Evolutionary conservation across 2,329 filamentous ascomycete species (phyloP).

Genomic region (Rosellinia necatrix): DNA sequence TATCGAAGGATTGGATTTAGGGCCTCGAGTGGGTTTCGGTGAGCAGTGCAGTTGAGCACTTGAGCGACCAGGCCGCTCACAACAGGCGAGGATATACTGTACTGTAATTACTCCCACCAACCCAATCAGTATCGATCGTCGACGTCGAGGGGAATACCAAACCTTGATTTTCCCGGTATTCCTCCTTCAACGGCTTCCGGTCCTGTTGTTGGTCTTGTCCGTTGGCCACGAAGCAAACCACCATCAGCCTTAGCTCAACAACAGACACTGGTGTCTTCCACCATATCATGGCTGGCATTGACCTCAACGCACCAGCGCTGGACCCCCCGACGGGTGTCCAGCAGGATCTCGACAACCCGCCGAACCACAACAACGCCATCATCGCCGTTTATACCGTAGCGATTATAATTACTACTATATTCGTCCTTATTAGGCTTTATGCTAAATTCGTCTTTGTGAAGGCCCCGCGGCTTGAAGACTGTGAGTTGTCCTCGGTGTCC

Average conservation of each 20-base stretch:
- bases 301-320: conserved; percentile 5
- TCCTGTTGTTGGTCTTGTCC: neutral
- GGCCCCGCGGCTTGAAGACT: conserved; percentile 7
- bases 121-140: too few species aligned
- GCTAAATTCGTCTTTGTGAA: conserved; percentile 11
- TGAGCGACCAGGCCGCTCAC: too few species aligned
- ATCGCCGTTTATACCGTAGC: conserved; percentile 7
- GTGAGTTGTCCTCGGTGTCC: conserved; percentile 14
- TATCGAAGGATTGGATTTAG: conserved; percentile 1
- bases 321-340: conserved; percentile 1
- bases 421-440: conserved; percentile 13
- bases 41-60: too few species aligned
- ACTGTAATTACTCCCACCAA: neutral
- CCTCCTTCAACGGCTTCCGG: neutral
- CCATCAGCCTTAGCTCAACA: neutral
- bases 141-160: too few species aligned
- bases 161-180: neutral
- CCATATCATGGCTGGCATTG: conserved; percentile 2
- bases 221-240: neutral
- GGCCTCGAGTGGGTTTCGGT: too few species aligned
- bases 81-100: too few species aligned
- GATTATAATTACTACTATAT: conserved; percentile 1
- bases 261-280: neutral
- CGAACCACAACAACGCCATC: conserved; percentile 5
- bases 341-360: conserved; percentile 5